A percentile compares a stretch with the other conserved stretches of the same genome.
Evolutionary conservation across 2,329 filamentous ascomycete genomes (phyloP).

Genomic region (Fusarium concolor): DNA sequence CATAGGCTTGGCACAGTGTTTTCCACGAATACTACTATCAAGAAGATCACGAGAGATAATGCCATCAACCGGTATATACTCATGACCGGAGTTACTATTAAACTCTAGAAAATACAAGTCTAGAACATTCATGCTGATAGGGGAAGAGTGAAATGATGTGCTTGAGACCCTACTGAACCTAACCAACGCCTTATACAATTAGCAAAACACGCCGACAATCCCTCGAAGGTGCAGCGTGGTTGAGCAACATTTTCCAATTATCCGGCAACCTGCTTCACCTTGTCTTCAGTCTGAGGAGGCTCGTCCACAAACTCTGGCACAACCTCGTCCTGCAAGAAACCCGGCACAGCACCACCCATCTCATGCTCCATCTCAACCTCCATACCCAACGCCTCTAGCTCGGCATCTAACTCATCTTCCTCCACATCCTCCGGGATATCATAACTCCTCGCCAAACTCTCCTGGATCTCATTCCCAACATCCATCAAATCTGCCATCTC

Average conservation of each 20-base stretch:
- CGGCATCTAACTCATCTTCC: conserved; percentile 94
- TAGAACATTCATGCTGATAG: conserved; percentile 1
- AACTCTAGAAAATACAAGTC: not conserved
- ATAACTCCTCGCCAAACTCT: conserved; percentile 89
- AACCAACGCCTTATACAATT: conserved; percentile 41
- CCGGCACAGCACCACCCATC: conserved; percentile 75
- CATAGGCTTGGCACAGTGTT: conserved; percentile 16
- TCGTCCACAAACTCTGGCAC: conserved; percentile 93
- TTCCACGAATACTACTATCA: conserved; percentile 24
- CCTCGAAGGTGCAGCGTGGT: not conserved
- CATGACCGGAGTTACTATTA: not conserved
- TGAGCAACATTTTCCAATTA: conserved; percentile 44
- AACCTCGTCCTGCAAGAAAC: conserved; percentile 90
- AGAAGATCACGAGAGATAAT: not conserved
- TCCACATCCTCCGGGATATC: conserved; percentile 97
- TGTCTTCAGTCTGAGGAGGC: conserved; percentile 76
- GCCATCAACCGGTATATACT: not conserved
- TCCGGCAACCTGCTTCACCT: conserved; percentile 84
- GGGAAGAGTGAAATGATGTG: conserved; percentile 24
- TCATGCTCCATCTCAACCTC: conserved; percentile 89
- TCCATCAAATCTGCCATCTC: conserved; percentile 99
- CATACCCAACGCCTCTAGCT: conserved; percentile 92
- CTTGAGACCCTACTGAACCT: conserved; percentile 34
- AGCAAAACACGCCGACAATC: not conserved
- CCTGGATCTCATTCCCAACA: conserved; percentile 97